phyloP scores from a whole-genome alignment of 1,139 yeast genomes.

The Tardiomyces depauwii region DNA sequence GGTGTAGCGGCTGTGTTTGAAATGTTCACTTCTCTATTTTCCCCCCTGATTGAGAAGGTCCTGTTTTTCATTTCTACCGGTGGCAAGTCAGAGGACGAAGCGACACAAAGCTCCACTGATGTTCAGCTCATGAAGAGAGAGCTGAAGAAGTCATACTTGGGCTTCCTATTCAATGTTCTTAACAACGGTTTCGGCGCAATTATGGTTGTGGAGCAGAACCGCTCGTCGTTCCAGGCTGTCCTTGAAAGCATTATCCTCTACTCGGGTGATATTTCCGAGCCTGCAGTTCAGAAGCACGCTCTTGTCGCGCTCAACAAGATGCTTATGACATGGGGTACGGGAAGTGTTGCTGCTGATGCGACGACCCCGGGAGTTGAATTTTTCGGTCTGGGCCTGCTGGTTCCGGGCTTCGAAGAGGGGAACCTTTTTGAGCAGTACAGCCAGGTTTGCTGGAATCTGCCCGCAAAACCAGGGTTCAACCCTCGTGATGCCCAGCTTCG shows the following conservation, averaged over 20 bases:
- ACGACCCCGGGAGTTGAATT: conserved; percentile 23
- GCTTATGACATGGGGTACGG: conserved; percentile 57
- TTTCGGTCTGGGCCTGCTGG: conserved; percentile 42
- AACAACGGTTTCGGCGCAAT: conserved; percentile 74
- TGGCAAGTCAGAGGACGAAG: conserved; percentile 24
- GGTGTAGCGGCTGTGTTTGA: conserved; percentile 58
- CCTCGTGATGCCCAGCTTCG: conserved; percentile 72
- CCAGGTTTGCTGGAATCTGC: conserved; percentile 64
- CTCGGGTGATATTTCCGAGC: conserved; percentile 42
- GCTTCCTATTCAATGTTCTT: conserved; percentile 55
- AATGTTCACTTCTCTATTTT: conserved; percentile 57
- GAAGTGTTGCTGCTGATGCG: conserved; percentile 43
- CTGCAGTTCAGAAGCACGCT: conserved; percentile 55
- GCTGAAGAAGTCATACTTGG: conserved; percentile 59
- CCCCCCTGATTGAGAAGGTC: conserved; percentile 63
- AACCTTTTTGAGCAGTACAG: conserved; percentile 53
- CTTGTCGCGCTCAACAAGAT: conserved; percentile 59
- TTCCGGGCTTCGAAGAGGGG: conserved; percentile 59
- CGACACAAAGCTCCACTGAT: conserved; percentile 31
- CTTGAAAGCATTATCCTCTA: conserved; percentile 57
- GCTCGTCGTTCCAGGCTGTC: conserved; percentile 45
- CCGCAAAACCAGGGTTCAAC: conserved; percentile 60
- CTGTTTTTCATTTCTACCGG: conserved; percentile 41
- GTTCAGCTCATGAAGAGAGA: conserved; percentile 27
- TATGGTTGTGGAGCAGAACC: conserved; percentile 57